A percentile compares a stretch with the other conserved stretches of the same genome.
phyloP scores from a whole-genome alignment of 2,329 filamentous ascomycete species.

The Aspergillus sp. region DNA sequence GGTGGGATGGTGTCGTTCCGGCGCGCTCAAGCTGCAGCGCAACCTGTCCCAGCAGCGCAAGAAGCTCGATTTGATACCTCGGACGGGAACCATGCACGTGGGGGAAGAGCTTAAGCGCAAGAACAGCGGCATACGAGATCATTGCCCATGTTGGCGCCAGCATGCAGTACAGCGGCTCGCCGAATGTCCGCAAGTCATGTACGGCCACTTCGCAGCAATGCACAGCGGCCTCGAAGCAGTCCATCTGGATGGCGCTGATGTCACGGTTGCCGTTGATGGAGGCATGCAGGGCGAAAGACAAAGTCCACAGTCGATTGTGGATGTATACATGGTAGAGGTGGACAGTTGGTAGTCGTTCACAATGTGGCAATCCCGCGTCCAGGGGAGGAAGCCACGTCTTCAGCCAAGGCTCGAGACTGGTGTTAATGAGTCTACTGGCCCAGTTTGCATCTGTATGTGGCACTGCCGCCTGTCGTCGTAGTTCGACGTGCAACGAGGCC shows the following conservation, averaged over 20 bases:
- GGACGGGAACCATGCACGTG: conserved; percentile 9
- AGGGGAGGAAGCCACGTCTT: conserved; percentile 11
- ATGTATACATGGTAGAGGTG: conserved; percentile 19
- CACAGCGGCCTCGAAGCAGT: conserved; percentile 20
- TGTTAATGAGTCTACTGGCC: conserved; percentile 15
- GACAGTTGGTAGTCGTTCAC: conserved; percentile 9
- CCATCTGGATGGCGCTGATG: conserved; percentile 12
- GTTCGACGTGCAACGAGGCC: conserved; percentile 11
- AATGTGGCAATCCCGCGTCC: conserved; percentile 1
- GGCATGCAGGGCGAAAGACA: conserved; percentile 17
- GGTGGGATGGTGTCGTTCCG: conserved; percentile 18
- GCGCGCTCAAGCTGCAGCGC: conserved; percentile 18
- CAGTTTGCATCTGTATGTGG: conserved; percentile 14
- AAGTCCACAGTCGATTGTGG: conserved; percentile 19
- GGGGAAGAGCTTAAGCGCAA: conserved; percentile 18
- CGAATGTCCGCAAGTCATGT: conserved; percentile 13
- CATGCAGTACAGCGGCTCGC: conserved; percentile 22
- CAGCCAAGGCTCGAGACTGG: conserved; percentile 14
- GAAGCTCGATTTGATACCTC: conserved; percentile 15
- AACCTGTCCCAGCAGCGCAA: conserved; percentile 17
- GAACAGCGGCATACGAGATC: conserved; percentile 21
- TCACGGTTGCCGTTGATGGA: conserved; percentile 6
- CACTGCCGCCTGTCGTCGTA: conserved; percentile 7
- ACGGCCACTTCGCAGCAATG: conserved; percentile 20
- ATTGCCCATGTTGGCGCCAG: conserved; percentile 25